Conservation (phyloP, 1,139 yeast species). For the Suhomyces wounanorum region DNA sequence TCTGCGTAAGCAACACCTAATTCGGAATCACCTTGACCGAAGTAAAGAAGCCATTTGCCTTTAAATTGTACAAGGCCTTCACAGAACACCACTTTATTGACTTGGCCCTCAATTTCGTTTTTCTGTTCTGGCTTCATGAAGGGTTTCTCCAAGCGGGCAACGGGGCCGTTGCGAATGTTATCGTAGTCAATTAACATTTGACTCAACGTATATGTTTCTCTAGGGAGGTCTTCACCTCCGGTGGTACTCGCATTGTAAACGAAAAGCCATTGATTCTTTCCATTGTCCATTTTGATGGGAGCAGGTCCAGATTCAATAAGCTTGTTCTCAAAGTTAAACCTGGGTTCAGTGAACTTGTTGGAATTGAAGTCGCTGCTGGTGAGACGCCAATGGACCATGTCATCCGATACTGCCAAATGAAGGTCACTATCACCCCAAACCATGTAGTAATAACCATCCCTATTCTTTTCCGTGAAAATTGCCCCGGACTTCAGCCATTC, state of each 20-base stretch:
- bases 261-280: constrained; percentile 38
- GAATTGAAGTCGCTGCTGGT: constrained; percentile 23
- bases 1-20: constrained; percentile 45
- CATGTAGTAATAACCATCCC: constrained; percentile 46
- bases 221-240: constrained; percentile 35
- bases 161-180: constrained; percentile 36
- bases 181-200: constrained; percentile 50
- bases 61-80: constrained; percentile 49
- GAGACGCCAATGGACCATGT: constrained; percentile 39
- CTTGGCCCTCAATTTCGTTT: constrained; percentile 47
- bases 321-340: constrained; percentile 36
- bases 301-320: constrained; percentile 49
- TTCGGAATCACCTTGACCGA: constrained; percentile 48
- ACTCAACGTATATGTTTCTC: constrained; percentile 39
- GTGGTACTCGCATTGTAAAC: constrained; percentile 45
- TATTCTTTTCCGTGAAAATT: constrained; percentile 34
- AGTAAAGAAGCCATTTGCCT: constrained; percentile 47
- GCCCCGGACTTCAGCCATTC: constrained; percentile 52
- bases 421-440: constrained; percentile 48
- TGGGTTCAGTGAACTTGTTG: constrained; percentile 34
- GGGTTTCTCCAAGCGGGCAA: constrained; percentile 43
- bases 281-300: constrained; percentile 38
- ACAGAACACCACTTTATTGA: constrained; percentile 46
- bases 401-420: constrained; percentile 40
- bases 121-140: constrained; percentile 36